These are phyloP conservation scores for Rhodotorula sp. DNA, from an alignment of 1,284 basidiomycete genomes.

Conservation along the genomic window DNA sequence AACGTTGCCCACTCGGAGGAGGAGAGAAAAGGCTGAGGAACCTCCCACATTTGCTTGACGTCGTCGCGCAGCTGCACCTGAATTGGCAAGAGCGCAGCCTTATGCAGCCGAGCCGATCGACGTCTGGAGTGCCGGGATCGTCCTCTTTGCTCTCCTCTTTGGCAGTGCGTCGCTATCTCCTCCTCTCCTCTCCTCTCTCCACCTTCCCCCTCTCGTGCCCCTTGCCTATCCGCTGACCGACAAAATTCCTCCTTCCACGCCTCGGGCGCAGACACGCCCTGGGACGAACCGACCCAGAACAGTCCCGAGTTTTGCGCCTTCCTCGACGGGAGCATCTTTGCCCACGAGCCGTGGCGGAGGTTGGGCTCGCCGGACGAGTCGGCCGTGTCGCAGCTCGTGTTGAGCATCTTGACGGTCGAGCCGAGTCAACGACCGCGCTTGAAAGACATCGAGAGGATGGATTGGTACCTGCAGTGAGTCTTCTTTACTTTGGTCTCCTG, in stretches of 20 bases:
- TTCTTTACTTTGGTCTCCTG: background rate
- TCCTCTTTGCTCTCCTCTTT: constrained; percentile 84
- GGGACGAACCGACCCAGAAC: constrained; percentile 84
- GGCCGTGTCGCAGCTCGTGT: constrained; percentile 62
- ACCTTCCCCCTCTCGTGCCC: background rate
- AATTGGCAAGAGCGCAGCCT: constrained; percentile 49
- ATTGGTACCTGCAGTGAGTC: constrained; percentile 73
- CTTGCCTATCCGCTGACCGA: too few species aligned
- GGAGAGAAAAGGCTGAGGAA: constrained; percentile 1
- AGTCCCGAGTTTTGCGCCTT: constrained; percentile 79
- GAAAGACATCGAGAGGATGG: constrained; percentile 65
- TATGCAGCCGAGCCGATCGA: constrained; percentile 92
- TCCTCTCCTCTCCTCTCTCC: background rate
- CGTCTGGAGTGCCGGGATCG: constrained; percentile 95
- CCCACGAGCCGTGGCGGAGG: constrained; percentile 76
- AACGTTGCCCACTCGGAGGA: background rate
- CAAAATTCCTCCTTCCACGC: background rate
- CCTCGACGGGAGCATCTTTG: constrained; percentile 69
- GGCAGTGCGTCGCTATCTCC: constrained; percentile 66
- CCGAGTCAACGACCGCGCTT: constrained; percentile 70
- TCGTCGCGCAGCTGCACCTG: constrained; percentile 32
- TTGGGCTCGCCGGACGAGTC: constrained; percentile 50
- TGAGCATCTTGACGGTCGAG: constrained; percentile 70
- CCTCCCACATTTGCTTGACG: too few species aligned
- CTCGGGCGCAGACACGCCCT: constrained; percentile 74